Conservation (phyloP, 768 basidiomycete genomes). For the Boletus vinaceobasis region DNA sequence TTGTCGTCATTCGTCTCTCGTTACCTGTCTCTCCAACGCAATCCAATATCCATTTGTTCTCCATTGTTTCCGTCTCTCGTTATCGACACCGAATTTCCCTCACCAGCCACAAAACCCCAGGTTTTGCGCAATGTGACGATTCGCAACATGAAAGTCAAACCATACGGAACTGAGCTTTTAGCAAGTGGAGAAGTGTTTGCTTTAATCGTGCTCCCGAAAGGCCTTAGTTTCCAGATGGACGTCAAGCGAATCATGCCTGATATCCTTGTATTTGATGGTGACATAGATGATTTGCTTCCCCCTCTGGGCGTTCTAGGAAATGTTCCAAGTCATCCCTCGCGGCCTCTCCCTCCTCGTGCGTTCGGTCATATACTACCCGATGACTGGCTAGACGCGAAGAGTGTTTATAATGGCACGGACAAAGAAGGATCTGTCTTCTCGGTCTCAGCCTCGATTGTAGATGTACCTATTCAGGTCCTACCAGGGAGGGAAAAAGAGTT, state of each 20-base stretch:
- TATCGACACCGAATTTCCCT: conserved; percentile 55
- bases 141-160: conserved; percentile 67
- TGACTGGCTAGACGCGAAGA: conserved; percentile 56
- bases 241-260: conserved; percentile 70
- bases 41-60: conserved; percentile 56
- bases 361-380: conserved; percentile 74
- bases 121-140: conserved; percentile 73
- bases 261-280: conserved; percentile 75
- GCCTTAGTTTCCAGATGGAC: conserved; percentile 62
- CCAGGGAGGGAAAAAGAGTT: conserved; percentile 77
- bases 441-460: conserved; percentile 63
- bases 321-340: conserved; percentile 49
- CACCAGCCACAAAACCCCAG: conserved; percentile 58
- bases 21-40: conserved; percentile 56
- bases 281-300: conserved; percentile 38
- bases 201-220: conserved; percentile 62
- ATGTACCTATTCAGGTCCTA: conserved; percentile 74
- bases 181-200: conserved; percentile 71
- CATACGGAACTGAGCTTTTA: conserved; percentile 45
- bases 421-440: conserved; percentile 53
- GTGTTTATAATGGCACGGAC: conserved; percentile 41
- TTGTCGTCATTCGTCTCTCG: conserved; percentile 63
- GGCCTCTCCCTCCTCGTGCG: conserved; percentile 66
- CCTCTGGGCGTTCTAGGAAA: conserved; percentile 17
- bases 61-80: conserved; percentile 52